phyloP scores from a whole-genome alignment of 2,329 filamentous ascomycete species.

The Metarhizium humberi region DNA sequence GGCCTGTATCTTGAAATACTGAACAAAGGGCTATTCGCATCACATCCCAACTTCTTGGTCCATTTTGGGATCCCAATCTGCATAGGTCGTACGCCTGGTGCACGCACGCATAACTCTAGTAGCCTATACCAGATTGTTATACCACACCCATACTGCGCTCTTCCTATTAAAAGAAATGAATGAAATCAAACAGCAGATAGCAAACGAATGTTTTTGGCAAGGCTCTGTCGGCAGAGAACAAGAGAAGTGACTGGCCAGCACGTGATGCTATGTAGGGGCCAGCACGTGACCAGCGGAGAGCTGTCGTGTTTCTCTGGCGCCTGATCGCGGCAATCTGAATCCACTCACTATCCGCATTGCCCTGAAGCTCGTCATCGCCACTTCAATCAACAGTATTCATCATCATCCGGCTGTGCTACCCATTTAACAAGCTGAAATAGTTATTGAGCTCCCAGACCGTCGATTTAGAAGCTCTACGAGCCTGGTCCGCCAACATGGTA shows the following conservation, averaged over 20 bases:
- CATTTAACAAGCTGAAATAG: neutral
- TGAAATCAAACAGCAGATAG: too few species aligned
- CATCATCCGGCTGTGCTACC: neutral
- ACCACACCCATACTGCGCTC: too few species aligned
- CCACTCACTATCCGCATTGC: conserved; percentile 14
- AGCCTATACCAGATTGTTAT: too few species aligned
- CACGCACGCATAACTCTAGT: too few species aligned
- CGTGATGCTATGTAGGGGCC: neutral
- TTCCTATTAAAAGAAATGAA: too few species aligned
- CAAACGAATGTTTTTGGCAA: too few species aligned
- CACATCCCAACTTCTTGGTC: too few species aligned
- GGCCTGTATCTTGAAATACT: too few species aligned
- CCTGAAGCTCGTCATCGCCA: conserved; percentile 14
- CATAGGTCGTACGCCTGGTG: too few species aligned
- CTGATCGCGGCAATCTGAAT: conserved; percentile 23
- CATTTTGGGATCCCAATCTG: too few species aligned
- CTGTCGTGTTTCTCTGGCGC: conserved; percentile 38
- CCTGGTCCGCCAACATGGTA: conserved; percentile 26
- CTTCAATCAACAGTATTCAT: conserved; percentile 4
- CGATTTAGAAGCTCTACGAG: conserved; percentile 15
- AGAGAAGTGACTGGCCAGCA: neutral
- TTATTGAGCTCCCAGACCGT: neutral
- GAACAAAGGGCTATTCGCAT: too few species aligned
- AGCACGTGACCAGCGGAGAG: conserved; percentile 11
- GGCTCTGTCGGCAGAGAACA: too few species aligned